Evolutionary conservation across 306 rosid species (phyloP), one percentile per base, ranked within the genome.

Genomic region (Fragaria iinumae): DNA sequence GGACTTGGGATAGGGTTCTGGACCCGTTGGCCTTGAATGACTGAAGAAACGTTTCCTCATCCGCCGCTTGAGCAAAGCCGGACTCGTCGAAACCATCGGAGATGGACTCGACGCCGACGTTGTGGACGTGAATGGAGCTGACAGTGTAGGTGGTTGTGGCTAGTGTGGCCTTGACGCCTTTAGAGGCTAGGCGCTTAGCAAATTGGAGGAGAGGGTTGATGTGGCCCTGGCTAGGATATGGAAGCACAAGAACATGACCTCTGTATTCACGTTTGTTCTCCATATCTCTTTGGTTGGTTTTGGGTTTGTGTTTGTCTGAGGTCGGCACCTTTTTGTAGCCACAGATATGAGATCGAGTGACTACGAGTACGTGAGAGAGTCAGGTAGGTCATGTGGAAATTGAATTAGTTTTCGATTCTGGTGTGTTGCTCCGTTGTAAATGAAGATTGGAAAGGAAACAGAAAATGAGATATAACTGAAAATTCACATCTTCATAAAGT

Each of bases 51-150:
- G 71, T 67, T 17, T 75, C 77, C 3, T 79, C 91, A 13, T 76
- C 41, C 11, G 55, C 71, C 29, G 84, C 86, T 72, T 89, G 85
- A 6, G 93, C 78, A 47, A 82, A 87, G 43, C 93, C 93, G 0
- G 75, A 45, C 0, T 79, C 9, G 73, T 89, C 91, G 48, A 89
- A 87, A 10, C 96, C 91, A 2, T 91, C 93, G 2, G 96, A 91
- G 82, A 91, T 91, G 0, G 91, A 75, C 27, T 60, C 72, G 23
- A 91, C 90, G 0, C 27, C 57, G 0, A 89, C 48, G 83, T 77
- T 84, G 5, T 80, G 47, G 0, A 87, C 79, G 16, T 48, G 2
- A 55, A 91, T 20, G 25, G 81, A 76, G 25, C 18, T 10, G 67
- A 53, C 62, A 11, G 74, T 73, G 36, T 77, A 71, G 25, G 8